Base-by-base conservation (phyloP, 2,329 filamentous ascomycete species). In the Cladophialophora psammophila region DNA sequence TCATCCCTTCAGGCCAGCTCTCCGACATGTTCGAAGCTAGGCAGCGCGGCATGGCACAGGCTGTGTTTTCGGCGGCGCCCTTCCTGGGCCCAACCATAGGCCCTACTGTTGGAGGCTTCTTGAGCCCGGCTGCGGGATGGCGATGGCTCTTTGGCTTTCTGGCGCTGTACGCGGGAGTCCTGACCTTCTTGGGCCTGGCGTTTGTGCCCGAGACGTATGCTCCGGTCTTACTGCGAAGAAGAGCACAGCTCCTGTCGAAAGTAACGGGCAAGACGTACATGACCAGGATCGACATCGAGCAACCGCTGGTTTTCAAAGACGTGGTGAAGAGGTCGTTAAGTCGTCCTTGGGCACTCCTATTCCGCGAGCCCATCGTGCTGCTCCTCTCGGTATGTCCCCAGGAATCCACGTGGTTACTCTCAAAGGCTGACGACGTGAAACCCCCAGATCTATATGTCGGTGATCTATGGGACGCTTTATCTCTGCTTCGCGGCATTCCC, bases 401-500 rank as follows among this genome's bases (percentile, higher is more conserved):
- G 10, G n/a, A 6, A 26, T n/a, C 5, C 20, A 10, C 8, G 6
- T 18, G 8, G 9, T 31, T 20, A 20, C 35, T 32, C 5, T 7
- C 34, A 8, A 34, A 35, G 3, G 13, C 18, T 26, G 36, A 40
- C 56, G 3, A 0, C 36, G 13, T 52, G 12, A 15, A 31, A 13
- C 3, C 20, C 20, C 38, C 38, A 70, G 68, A 67, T 58, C 15
- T 70, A 70, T 63, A 87, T 91, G 70, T 85, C 91, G 0, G 81
- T 96, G 48, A 87, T 96, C 38, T 97, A 97, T n/a, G 71, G 74
- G n/a, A 85, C 83, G 0, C 74, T 87, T 5, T 87, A 86, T 74
- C 80, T 86, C 74, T 81, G 87, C 75, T 87, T 88, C 69, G 82
- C 83, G n/a, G 85, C 86, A 12, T 87, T 87, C 75, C 86, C 87